Evolutionary conservation across 2,329 filamentous ascomycete species (phyloP).

Genomic region (Aspergillus japonicus): DNA sequence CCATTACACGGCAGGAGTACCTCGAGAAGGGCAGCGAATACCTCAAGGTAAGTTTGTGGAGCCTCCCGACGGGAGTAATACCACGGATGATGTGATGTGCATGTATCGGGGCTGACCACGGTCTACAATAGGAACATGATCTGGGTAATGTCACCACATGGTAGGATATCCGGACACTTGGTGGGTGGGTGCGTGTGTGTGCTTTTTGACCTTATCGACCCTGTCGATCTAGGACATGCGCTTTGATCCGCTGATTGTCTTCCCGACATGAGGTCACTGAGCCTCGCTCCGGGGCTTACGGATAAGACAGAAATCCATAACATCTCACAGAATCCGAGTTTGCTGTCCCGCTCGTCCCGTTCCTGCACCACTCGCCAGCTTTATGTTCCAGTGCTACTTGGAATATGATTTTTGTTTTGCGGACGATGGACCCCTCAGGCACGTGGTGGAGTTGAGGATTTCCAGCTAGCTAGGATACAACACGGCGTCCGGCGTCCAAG

Average conservation of each 20-base stretch:
- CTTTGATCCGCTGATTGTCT: background rate
- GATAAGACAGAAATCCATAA: background rate
- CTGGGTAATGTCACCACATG: slow-evolving; percentile 37
- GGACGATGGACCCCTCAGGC: background rate
- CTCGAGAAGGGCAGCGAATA: slow-evolving; percentile 91
- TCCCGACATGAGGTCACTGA: background rate
- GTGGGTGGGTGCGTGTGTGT: no score
- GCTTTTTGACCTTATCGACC: background rate
- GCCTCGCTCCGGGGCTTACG: background rate
- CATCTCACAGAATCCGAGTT: background rate
- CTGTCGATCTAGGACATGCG: background rate
- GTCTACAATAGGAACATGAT: slow-evolving; percentile 35
- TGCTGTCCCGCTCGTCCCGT: background rate
- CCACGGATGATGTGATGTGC: background rate
- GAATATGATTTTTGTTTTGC: background rate
- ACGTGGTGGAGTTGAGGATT: background rate
- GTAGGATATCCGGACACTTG: slow-evolving; percentile 8
- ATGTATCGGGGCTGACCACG: slow-evolving; percentile 12
- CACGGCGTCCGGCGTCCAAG: background rate
- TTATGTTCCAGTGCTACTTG: background rate
- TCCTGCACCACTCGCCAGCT: background rate
- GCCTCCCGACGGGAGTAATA: background rate
- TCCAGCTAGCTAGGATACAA: background rate
- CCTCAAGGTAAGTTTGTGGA: slow-evolving; percentile 63
- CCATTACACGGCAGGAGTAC: slow-evolving; percentile 79